phyloP scores from a whole-genome alignment of 257 asterid species.

The Apocynum venetum region DNA sequence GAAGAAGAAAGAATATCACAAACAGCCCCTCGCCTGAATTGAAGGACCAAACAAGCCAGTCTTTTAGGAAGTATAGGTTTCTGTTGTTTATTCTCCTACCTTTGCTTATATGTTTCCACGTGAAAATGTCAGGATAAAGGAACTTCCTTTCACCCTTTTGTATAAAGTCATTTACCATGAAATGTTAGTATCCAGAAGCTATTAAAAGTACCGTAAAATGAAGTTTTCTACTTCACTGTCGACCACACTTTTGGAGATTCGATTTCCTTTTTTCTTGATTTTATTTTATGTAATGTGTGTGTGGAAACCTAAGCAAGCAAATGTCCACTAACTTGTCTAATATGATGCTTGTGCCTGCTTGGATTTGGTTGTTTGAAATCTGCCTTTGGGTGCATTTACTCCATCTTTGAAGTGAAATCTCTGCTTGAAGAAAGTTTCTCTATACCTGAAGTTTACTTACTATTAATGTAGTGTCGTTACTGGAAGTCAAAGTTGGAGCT shows the following conservation, averaged over 20 bases:
- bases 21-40: conserved; percentile 59
- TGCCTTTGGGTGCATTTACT: too few species aligned
- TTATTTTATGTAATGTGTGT: not conserved
- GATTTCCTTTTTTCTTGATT: not conserved
- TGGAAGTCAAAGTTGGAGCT: too few species aligned
- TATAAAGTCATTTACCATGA: conserved; percentile 1
- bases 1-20: conserved; percentile 70
- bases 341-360: not conserved
- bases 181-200: not conserved
- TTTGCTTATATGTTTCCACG: conserved; percentile 15
- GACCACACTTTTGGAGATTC: too few species aligned
- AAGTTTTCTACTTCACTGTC: not conserved
- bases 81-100: conserved; percentile 17
- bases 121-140: conserved; percentile 4
- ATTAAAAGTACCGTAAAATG: not conserved
- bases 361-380: not conserved
- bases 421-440: too few species aligned
- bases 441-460: too few species aligned
- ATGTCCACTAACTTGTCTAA: not conserved
- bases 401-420: too few species aligned
- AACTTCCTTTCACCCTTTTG: conserved; percentile 4
- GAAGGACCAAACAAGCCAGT: conserved; percentile 18
- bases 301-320: not conserved
- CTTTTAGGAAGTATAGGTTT: conserved; percentile 15
- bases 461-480: too few species aligned